Base-by-base conservation (phyloP, 202 grass and related monocot genomes). In the Zizania palustris region DNA sequence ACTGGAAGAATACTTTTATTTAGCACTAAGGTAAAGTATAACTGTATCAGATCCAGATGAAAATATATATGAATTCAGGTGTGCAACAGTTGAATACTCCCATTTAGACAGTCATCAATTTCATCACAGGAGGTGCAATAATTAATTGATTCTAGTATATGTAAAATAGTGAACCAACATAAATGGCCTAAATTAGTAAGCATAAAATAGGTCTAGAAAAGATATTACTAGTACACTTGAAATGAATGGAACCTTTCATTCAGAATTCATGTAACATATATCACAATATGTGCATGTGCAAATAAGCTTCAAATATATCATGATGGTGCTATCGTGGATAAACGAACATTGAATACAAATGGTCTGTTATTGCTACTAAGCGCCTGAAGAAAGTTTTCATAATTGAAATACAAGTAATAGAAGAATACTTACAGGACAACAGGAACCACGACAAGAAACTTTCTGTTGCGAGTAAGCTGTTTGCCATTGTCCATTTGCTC, bases 401-500 rank as follows among this genome's bases (percentile, higher is more conserved):
- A 67, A 53, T 72, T 45, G 1, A 16, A 75, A 86, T 69, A 19
- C 45, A 28, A 34, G 46, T 69, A 67, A 51, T 7, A 69, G 46
- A 68, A 14, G 7, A 87, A 83, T 54, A 72, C 74, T 80, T 45
- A 88, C 85, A 84, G 74, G 9, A 88, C 86, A 20, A 87, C 74
- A 63, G 85, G 85, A 51, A 87, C 85, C 0, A 87, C 85, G 16
- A 74, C 75, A 16, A 89, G 60, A 56, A 89, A 89, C 50, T 89
- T 89, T 51, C 86, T 77, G 64, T 87, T 87, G 55, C 74, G 85
- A 38, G 85, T 87, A 57, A 87, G 75, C 63, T 88, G 85, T 53
- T 88, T 79, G 36, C 85, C 85, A 56, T 79, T 83, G 85, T 88
- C 85, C 74, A 88, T 88, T 73, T 88, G 85, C 60, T 88, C 85